Conservation (phyloP, 345 rosid genomes). For the Bruguiera gymnorhiza region DNA sequence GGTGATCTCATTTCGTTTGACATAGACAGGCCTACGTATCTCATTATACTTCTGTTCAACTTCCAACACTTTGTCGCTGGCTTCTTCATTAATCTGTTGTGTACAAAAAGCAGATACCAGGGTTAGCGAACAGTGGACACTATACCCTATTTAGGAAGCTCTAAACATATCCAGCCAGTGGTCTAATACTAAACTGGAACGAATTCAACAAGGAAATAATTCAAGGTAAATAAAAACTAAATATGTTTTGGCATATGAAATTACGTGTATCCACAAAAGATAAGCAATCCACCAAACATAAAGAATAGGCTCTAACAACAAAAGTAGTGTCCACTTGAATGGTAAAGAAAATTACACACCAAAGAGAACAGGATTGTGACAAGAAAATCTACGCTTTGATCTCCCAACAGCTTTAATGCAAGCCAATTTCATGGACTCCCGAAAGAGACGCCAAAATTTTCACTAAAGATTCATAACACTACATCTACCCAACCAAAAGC, state of each 20-base stretch:
- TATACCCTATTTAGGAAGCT: not conserved
- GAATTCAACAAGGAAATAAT: no score
- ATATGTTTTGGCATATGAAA: no score
- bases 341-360: not conserved
- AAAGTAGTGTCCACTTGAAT: not conserved
- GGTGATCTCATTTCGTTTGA: constrained; percentile 22
- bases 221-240: no score
- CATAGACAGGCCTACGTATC: constrained; percentile 24
- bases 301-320: not conserved
- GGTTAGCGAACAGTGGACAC: not conserved
- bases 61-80: constrained; percentile 25
- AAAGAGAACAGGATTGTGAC: not conserved
- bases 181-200: not conserved
- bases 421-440: no score
- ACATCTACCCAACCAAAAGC: no score
- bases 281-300: not conserved
- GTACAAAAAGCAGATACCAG: not conserved
- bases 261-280: no score
- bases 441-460: no score
- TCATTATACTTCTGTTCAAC: constrained; percentile 26
- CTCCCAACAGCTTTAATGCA: not conserved
- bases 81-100: constrained; percentile 24
- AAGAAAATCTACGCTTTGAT: no score
- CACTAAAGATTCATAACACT: no score
- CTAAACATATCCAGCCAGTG: not conserved